Base-by-base conservation (phyloP, 208 protist species). In the Acanthamoeba royreba region DNA sequence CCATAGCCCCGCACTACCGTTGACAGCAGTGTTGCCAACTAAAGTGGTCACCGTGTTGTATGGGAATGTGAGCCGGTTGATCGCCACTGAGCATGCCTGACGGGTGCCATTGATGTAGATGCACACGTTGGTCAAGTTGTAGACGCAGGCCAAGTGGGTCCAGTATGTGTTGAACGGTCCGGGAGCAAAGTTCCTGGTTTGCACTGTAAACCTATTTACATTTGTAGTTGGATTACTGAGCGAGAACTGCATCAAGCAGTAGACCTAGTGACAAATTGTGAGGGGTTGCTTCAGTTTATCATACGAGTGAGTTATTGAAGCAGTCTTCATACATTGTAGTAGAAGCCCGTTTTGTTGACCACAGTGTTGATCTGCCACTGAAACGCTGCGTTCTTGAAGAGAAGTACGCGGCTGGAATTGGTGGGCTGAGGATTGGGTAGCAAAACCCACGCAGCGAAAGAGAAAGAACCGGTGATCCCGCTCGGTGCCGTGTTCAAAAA, bases 191-290 rank as follows among this genome's bases (percentile, higher is more conserved):
- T 17, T 35, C n/a, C 11, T 47, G 1, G 74, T 55, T 9, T 25
- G 28, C 5, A 25, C 45, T 11, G 74, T 1, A 33, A 38, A 86
- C 22, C 43, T 28, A 45, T 40, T 55, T 13, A 38, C n/a, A 11
- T 28, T 31, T 13, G 3, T n/a, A n/a, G n/a, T n/a, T n/a, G n/a
- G n/a, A n/a, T n/a, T n/a, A n/a, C n/a, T 86, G 5, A 86, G 28
- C n/a, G 74, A 86, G 74, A 86, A 86, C 74, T 86, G 74, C 74
- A 86, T 53, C 43, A 49, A 42, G 74, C 74, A 86, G 45, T 86
- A 86, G 15, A 86, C n/a, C 74, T 86, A 31, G 53, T 13, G 19
- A n/a, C 28, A n/a, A 63, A n/a, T n/a, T n/a, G 22, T 8, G 17
- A 63, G 17, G 28, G 19, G 52, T 61, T 61, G 52, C 52, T n/a